Conservation (phyloP, 148 eudicot genomes). For the Rhododendron simsii region DNA sequence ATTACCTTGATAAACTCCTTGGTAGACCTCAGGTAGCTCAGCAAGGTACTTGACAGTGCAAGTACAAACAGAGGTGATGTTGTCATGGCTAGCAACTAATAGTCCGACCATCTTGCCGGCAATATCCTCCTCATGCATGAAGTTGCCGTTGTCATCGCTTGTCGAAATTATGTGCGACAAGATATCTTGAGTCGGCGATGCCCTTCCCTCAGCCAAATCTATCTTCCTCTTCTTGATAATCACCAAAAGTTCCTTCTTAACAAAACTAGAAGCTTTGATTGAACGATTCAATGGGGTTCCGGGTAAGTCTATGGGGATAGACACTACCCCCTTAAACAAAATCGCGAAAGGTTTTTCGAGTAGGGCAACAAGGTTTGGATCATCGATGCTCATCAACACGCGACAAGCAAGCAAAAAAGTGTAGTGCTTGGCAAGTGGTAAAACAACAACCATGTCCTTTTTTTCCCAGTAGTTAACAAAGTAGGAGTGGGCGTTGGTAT, state of each 20-base stretch:
- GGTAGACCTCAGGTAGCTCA: background rate
- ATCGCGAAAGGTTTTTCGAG: conserved; percentile 19
- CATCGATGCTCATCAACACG: conserved; percentile 19
- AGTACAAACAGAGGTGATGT: background rate
- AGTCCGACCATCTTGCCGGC: background rate
- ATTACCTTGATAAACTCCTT: background rate
- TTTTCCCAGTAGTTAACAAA: conserved; percentile 27
- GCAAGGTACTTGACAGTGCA: background rate
- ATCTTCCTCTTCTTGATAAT: background rate
- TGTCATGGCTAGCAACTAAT: background rate
- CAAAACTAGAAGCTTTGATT: conserved; percentile 23
- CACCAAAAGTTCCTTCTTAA: conserved; percentile 21
- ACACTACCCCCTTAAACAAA: conserved; percentile 24
- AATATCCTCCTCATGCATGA: background rate
- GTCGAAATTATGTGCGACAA: conserved; percentile 1
- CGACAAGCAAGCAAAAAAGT: conserved; percentile 19
- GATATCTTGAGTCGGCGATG: conserved; percentile 3
- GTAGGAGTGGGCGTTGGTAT: conserved; percentile 30
- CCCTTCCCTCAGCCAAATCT: conserved; percentile 17
- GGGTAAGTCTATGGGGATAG: conserved; percentile 28
- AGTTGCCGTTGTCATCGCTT: background rate
- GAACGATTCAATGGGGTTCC: conserved; percentile 35
- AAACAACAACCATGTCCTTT: conserved; percentile 15
- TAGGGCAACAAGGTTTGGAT: conserved; percentile 13
- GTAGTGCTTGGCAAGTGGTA: conserved; percentile 13